Evolutionary conservation across 352 stramenopile species (phyloP), one percentile per base, ranked within the genome.

Genomic region (Phytopythium kandeliae): DNA sequence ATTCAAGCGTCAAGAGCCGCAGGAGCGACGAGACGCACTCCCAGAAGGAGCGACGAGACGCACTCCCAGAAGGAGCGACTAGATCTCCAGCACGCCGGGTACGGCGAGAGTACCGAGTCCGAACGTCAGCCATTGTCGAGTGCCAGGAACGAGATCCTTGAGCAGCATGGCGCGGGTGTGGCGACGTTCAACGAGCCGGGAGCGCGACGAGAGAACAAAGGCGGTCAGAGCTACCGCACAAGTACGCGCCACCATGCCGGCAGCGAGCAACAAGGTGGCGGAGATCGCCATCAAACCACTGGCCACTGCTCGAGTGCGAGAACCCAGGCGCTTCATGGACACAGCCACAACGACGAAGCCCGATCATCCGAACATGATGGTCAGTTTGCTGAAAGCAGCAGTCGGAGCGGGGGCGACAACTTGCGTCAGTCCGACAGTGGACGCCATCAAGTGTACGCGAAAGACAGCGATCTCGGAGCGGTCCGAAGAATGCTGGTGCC

Each of bases 1-100:
- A 51, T 16, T 51, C 45, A 17, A 51, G 45, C 30, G n/a, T n/a
- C 45, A 51, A 51, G 30, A 51, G 45, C 45, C 28, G 45, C 7
- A 30, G 45, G 2, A 41, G 45, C n/a, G 28, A 30, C 45, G n/a
- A 51, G 45, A 36, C 25, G 9, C 26, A 33, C 16, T 48, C 42
- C 13, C 24, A 24, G 25, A 48, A 35, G 42, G 24, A 48, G 25
- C 42, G 15, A 4, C 42, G 22, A 5, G 42, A 35, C 25, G 9
- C 26, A 33, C 16, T 48, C 42, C 13, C 24, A 24, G 25, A 48
- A 35, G 42, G 24, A 48, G 25, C 42, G 15, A 4, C 42, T 36
- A 5, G 42, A 35, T 17, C 42, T 33, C 3, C 42, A 48, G 42
- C 42, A 48, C 15, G 15, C 42, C 24, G 42, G 42, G 11, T 36